Percentiles rank a stretch among this genome's conserved stretches.
Conservation (phyloP, 345 rosid genomes). For the Erysimum cheiranthoides region DNA sequence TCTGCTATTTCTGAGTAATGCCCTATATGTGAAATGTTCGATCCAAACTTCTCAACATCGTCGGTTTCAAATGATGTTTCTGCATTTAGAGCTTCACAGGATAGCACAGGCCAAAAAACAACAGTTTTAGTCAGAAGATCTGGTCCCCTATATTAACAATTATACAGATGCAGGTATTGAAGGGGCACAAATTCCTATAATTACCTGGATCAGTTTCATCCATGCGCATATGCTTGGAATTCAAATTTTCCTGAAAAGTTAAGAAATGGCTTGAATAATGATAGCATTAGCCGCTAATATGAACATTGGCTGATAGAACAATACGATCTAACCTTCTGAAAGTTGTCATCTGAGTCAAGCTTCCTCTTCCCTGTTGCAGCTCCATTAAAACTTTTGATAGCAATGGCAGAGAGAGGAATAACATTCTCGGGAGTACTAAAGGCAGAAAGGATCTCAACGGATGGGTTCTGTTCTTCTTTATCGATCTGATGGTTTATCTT, state of each 20-base stretch:
- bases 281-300: constrained; percentile 14
- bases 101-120: constrained; percentile 29
- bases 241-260: constrained; percentile 63
- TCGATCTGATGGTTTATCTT: constrained; percentile 42
- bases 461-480: constrained; percentile 43
- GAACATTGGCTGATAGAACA: background rate
- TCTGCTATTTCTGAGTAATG: constrained; percentile 79
- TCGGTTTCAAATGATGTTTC: constrained; percentile 41
- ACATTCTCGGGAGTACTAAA: constrained; percentile 41
- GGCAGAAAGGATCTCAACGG: constrained; percentile 41
- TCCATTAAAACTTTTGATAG: constrained; percentile 34
- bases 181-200: constrained; percentile 40
- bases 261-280: constrained; percentile 20
- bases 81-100: constrained; percentile 43
- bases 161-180: background rate
- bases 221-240: constrained; percentile 52
- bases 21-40: constrained; percentile 74
- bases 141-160: background rate
- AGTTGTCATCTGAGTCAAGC: constrained; percentile 45
- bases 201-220: constrained; percentile 49
- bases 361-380: constrained; percentile 65
- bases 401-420: constrained; percentile 37
- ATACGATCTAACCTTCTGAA: constrained; percentile 54
- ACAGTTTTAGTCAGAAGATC: constrained; percentile 11
- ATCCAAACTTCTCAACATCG: constrained; percentile 66